Conservation (phyloP, 441 rosid species). For the Aquilaria agallochum region DNA sequence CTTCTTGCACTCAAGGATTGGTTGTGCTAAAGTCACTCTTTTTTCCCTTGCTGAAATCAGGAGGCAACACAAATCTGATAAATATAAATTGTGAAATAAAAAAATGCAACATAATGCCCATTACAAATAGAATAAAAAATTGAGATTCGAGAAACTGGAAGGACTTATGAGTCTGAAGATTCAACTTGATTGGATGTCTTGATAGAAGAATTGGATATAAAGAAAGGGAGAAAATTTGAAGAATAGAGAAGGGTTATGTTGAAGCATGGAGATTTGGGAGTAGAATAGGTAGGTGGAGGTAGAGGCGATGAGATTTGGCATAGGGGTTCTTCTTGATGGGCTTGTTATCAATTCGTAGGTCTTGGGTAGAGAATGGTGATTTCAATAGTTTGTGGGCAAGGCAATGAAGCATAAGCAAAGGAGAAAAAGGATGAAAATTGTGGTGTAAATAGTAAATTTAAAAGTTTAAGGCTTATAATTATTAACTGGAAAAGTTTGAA, state of each 20-base stretch:
- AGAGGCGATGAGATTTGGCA: too few species aligned
- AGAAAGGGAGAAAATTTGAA: neutral
- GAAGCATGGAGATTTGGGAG: neutral
- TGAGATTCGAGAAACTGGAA: conserved; percentile 43
- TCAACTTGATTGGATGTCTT: conserved; percentile 71
- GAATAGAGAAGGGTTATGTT: conserved; percentile 12
- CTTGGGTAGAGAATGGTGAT: too few species aligned
- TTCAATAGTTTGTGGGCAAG: too few species aligned
- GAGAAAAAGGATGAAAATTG: too few species aligned
- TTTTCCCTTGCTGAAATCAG: conserved; percentile 49
- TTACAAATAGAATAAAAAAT: conserved; percentile 10
- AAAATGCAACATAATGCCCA: conserved; percentile 10
- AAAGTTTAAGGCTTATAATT: too few species aligned
- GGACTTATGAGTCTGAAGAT: conserved; percentile 78
- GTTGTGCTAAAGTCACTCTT: conserved; percentile 88
- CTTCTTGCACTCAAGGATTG: conserved; percentile 84
- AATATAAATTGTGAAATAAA: conserved; percentile 9
- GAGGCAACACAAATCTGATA: neutral
- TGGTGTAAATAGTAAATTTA: too few species aligned
- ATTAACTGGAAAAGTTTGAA: too few species aligned
- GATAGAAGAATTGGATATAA: conserved; percentile 11
- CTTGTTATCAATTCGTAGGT: too few species aligned
- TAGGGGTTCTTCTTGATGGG: too few species aligned
- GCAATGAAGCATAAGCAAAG: too few species aligned
- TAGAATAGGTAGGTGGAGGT: neutral